phyloP scores from a whole-genome alignment of 2,329 filamentous ascomycete genomes.

The Tolypocladium guangdongense region DNA sequence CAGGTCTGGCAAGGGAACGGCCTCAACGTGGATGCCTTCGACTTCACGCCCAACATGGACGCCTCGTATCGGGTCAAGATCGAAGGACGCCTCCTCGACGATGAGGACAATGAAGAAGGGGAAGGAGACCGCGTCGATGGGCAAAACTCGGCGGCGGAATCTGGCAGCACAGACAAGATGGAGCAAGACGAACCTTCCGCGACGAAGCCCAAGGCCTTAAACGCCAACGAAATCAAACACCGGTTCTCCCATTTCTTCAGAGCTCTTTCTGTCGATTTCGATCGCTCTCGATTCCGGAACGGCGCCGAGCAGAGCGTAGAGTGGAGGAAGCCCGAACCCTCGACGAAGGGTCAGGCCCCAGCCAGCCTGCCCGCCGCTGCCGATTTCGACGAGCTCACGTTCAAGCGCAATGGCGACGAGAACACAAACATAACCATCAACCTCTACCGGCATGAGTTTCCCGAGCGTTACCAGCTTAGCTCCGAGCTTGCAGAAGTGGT shows the following conservation, averaged over 20 bases:
- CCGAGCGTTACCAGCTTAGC: constrained; percentile 74
- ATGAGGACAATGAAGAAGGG: constrained; percentile 45
- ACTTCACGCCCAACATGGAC: constrained; percentile 67
- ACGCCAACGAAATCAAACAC: constrained; percentile 31
- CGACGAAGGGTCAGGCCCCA: constrained; percentile 34
- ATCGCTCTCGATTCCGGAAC: constrained; percentile 47
- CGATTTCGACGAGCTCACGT: constrained; percentile 85
- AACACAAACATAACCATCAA: constrained; percentile 88
- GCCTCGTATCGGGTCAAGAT: constrained; percentile 86
- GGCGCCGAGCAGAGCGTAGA: constrained; percentile 53
- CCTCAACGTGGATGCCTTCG: constrained; percentile 64
- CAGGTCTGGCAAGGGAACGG: constrained; percentile 79
- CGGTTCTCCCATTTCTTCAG: constrained; percentile 75
- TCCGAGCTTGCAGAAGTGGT: constrained; percentile 71
- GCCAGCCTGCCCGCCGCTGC: constrained; percentile 41
- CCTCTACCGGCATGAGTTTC: constrained; percentile 70
- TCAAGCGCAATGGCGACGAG: constrained; percentile 85
- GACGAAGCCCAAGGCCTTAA: constrained; percentile 22
- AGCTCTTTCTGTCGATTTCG: constrained; percentile 64
- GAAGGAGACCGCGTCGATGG: constrained; percentile 11
- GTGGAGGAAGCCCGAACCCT: constrained; percentile 73
- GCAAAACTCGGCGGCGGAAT: constrained; percentile 33
- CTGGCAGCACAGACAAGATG: constrained; percentile 14
- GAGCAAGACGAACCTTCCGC: constrained; percentile 13
- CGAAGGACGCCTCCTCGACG: constrained; percentile 70